A percentile compares a stretch with the other conserved stretches of the same genome.
Conservation (phyloP, 75 land plant species). For the Cunninghamia lanceolata region DNA sequence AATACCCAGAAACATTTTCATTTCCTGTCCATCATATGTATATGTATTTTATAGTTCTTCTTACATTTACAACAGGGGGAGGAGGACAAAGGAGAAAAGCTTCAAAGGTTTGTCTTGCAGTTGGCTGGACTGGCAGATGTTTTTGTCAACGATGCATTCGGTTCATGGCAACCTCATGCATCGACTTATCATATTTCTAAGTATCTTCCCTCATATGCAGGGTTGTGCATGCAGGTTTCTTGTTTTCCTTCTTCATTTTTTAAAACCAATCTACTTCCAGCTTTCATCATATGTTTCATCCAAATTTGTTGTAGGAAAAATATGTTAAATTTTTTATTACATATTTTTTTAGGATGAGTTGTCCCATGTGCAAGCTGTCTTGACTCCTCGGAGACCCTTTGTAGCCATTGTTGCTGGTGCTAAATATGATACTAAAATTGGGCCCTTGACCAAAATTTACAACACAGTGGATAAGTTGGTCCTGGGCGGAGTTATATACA, state of each 20-base stretch:
- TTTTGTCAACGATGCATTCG: constrained; percentile 51
- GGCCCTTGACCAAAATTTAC: constrained; percentile 37
- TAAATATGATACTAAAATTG: constrained; percentile 48
- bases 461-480: constrained; percentile 42
- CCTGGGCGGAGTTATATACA: constrained; percentile 43
- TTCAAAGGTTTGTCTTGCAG: constrained; percentile 32
- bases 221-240: constrained; percentile 46
- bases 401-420: constrained; percentile 49
- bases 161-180: constrained; percentile 54
- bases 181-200: constrained; percentile 45
- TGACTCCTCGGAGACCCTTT: constrained; percentile 34
- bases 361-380: constrained; percentile 26
- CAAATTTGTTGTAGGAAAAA: background rate
- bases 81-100: constrained; percentile 43
- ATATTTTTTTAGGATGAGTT: constrained; percentile 26
- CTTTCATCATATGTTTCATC: background rate
- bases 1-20: too few species aligned
- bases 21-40: too few species aligned
- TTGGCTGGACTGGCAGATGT: constrained; percentile 50
- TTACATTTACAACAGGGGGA: constrained; percentile 25
- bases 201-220: constrained; percentile 43
- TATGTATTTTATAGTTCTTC: too few species aligned
- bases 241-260: background rate
- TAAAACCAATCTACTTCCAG: background rate
- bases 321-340: background rate